Evolutionary conservation across 345 rosid genomes (phyloP), one percentile per base, ranked within the genome.

Genomic region (Turnera subulata): DNA sequence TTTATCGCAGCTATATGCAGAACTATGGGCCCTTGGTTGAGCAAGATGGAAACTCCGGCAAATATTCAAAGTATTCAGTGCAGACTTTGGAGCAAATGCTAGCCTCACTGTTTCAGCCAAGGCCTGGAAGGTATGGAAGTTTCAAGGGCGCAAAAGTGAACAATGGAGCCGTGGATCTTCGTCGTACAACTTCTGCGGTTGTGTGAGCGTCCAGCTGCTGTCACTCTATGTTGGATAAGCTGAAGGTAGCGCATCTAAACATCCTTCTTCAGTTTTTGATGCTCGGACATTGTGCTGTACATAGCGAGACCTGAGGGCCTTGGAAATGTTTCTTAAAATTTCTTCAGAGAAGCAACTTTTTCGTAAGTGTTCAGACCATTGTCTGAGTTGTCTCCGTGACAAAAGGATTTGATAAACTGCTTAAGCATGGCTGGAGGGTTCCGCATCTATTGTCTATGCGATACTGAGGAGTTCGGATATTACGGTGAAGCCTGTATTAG

Each of bases 1-100:
- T 93, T 33, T 93, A 89, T 63, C 76, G 99, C 56, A 93, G 99
- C 79, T 93, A 83, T 64, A 93, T 93, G 99, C 99, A 93, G 72
- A 90, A 83, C 69, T 93, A 90, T 55, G 97, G 99, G 50, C 95
- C 99, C 4, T 59, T 93, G 74, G 97, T 93, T 55, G 96, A 90
- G 76, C 88, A 81, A 73, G 97, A 87, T 22, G 81, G 82, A 50
- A 55, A 46, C 29, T 80, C 96, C 9, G 76, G 88, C 60, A 90
- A 93, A 77, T 89, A 89, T 57, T 91, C 95, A 22, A 87, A 80
- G 63, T 93, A 93, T 71, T 75, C 99, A 0, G 92, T 85, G 72
- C 89, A 85, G 66, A 73, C 77, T 59, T 69, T 93, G 83, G 99
- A 93, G 82, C 82, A 82, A 71, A 77, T 90, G 79, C 80, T 93